phyloP scores from a whole-genome alignment of 208 protist species.

The Strigomonas oncopelti region DNA sequence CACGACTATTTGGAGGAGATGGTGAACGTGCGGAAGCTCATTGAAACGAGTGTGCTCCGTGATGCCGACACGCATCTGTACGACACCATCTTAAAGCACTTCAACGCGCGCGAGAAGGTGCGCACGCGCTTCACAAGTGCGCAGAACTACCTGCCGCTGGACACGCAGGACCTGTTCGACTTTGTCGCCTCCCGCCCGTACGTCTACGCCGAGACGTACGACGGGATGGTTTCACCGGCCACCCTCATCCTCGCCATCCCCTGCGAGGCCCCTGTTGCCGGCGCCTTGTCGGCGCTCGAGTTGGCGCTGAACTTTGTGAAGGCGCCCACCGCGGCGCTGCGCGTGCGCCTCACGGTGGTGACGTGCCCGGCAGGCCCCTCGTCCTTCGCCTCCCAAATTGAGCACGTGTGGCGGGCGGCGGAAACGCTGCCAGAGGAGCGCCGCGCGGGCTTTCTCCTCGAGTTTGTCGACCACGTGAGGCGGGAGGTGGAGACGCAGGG shows the following conservation, averaged over 20 bases:
- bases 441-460: neutral
- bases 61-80: slow-evolving; percentile 50
- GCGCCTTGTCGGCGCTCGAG: neutral
- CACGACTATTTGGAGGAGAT: slow-evolving; percentile 27
- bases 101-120: slow-evolving; percentile 22
- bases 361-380: neutral
- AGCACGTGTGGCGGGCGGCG: neutral
- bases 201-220: slow-evolving; percentile 20
- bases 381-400: neutral
- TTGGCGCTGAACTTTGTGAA: neutral
- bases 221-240: slow-evolving; percentile 20
- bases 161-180: slow-evolving; percentile 6
- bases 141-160: neutral
- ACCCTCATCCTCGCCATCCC: slow-evolving; percentile 24
- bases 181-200: slow-evolving; percentile 26
- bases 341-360: neutral
- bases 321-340: neutral
- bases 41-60: slow-evolving; percentile 19
- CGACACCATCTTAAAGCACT: slow-evolving; percentile 33
- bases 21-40: slow-evolving; percentile 20
- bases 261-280: slow-evolving; percentile 9
- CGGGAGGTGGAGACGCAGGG: neutral
- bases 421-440: neutral
- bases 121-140: slow-evolving; percentile 12
- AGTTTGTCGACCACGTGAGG: neutral